Base-by-base conservation (phyloP, 495 filamentous ascomycete genomes). In the Neurospora tetrasperma region DNA sequence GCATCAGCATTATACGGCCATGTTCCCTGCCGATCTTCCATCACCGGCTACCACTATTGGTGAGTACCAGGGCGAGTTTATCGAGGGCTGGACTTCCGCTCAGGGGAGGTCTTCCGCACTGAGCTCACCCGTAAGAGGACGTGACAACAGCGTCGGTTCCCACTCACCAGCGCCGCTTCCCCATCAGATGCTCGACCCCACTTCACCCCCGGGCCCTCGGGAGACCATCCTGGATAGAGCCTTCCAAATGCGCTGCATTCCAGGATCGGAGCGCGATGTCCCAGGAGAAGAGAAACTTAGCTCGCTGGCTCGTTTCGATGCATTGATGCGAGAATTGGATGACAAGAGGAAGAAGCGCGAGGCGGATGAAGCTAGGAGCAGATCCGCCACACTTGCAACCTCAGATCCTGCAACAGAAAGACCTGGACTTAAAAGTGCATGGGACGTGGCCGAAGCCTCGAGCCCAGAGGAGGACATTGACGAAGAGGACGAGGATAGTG, bases 171-270 rank as follows among this genome's bases (percentile, higher is more conserved):
- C 77, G 73, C 73, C 72, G 44, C 75, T 80, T n/a, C 69, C 69
- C 38, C 75, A 77, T 18, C 71, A 82, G 6, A 76, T 79, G 44
- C 73, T 85, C 11, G 78, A 81, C 11, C 78, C 81, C 46, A 78
- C 78, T 70, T 81, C 84, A 1, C 82, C 84, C 7, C 80, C 84
- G 14, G 80, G 78, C 1, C 86, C 84, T 4, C 82, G 86, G 27
- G 87, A 89, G 75, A 88, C 88, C 7, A 89, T 89, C 44, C 79
- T 89, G 4, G 88, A 89, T 72, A 79, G 88, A n/a, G 88, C 87
- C 0, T 89, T 89, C 76, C 84, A 87, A 72, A 75, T 89, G 79
- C 82, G 86, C 4, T 86, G 79, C 71, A 88, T 89, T 42, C 88
- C 87, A 4, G 86, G 87, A 5, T 83, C 83, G 2, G 83, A 84